phyloP scores from a whole-genome alignment of 768 basidiomycete genomes.

The Clitopilus hobsonii region DNA sequence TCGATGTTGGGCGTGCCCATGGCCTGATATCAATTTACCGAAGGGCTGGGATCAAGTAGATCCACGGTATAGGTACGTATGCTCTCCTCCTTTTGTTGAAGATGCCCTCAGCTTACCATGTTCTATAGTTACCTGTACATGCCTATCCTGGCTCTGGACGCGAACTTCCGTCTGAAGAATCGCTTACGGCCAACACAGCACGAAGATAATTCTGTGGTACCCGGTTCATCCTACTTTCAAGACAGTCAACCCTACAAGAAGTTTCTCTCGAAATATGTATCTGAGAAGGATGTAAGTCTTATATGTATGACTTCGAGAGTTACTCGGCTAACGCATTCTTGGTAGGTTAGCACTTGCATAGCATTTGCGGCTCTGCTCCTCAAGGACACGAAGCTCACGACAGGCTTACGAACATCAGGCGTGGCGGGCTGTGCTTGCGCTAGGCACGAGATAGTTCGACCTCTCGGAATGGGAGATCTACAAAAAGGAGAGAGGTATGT shows the following conservation, averaged over 20 bases:
- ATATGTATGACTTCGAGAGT: slow-evolving; percentile 8
- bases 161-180: slow-evolving; percentile 8
- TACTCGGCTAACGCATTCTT: slow-evolving; percentile 3
- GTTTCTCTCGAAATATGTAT: slow-evolving; percentile 15
- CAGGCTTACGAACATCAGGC: slow-evolving; percentile 6
- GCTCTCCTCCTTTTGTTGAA: neutral
- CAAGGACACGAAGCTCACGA: slow-evolving; percentile 17
- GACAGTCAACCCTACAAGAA: slow-evolving; percentile 16
- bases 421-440: slow-evolving; percentile 7
- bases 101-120: neutral
- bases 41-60: slow-evolving; percentile 15
- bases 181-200: slow-evolving; percentile 3
- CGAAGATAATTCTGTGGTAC: neutral
- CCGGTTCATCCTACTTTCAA: slow-evolving; percentile 14
- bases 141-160: slow-evolving; percentile 7
- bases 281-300: slow-evolving; percentile 13
- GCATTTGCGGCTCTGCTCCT: slow-evolving; percentile 23
- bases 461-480: slow-evolving; percentile 8
- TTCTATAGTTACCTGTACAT: slow-evolving; percentile 3
- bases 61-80: slow-evolving; percentile 9
- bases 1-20: slow-evolving; percentile 20
- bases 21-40: slow-evolving; percentile 19
- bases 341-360: slow-evolving; percentile 10
- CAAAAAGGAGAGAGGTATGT: slow-evolving; percentile 12
- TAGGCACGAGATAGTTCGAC: slow-evolving; percentile 5